These are phyloP conservation scores for Gynostemma pentaphyllum DNA, from an alignment of 306 rosid species.

Conservation along the genomic window DNA sequence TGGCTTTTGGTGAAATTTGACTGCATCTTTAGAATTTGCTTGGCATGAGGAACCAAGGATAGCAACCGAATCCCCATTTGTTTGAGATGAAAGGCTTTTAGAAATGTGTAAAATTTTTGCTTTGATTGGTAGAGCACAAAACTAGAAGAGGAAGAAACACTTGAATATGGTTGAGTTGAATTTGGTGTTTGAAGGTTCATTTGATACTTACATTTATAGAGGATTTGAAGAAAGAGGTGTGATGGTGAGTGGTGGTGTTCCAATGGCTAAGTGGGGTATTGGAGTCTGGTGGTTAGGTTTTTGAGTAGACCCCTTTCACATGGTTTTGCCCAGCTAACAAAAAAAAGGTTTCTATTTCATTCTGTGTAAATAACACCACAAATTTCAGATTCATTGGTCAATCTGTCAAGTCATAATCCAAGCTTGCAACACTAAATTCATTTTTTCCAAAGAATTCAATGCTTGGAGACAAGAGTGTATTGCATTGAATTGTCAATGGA, in stretches of 20 bases:
- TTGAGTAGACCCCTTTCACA: not conserved
- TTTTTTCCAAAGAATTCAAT: not conserved
- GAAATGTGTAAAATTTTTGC: not conserved
- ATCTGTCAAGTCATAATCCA: not conserved
- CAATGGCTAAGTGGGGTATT: not conserved
- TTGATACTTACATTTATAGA: not conserved
- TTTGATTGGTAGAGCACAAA: not conserved
- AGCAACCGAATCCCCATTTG: slow-evolving; percentile 11
- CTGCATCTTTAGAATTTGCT: slow-evolving; percentile 12
- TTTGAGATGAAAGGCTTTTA: not conserved
- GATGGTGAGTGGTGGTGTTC: not conserved
- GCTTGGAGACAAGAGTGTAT: not conserved
- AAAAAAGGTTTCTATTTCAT: not conserved
- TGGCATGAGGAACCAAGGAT: slow-evolving; percentile 7
- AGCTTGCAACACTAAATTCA: no score
- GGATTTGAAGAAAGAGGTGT: not conserved
- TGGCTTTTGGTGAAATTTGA: slow-evolving; percentile 4
- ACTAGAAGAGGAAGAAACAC: not conserved
- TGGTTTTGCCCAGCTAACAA: not conserved
- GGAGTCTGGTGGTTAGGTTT: slow-evolving; percentile 1
- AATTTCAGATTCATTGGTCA: not conserved
- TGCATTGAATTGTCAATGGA: not conserved
- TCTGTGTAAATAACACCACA: not conserved
- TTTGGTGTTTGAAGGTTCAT: slow-evolving; percentile 5
- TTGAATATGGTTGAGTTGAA: not conserved